phyloP scores from a whole-genome alignment of 257 asterid species.

The Striga asiatica region DNA sequence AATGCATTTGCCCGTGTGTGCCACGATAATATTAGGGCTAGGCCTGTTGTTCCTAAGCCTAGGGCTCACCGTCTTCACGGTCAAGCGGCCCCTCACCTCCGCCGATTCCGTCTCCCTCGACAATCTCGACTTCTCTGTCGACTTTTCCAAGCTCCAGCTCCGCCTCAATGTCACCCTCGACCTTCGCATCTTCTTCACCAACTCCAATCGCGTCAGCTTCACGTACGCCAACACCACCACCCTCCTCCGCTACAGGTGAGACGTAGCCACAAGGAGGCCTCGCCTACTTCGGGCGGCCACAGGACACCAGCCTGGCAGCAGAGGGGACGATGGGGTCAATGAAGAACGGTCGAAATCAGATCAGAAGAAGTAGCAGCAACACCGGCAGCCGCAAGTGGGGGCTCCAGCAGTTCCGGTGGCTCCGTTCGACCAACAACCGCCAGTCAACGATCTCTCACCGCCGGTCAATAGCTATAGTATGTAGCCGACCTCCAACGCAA shows the following conservation, averaged over 20 bases:
- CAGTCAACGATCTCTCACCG: too few relatives aligned
- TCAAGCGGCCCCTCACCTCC: slow-evolving; percentile 41
- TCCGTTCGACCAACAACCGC: too few relatives aligned
- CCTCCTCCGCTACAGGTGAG: slow-evolving; percentile 38
- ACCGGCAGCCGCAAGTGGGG: too few relatives aligned
- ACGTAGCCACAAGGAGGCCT: too few relatives aligned
- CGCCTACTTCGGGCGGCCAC: too few relatives aligned
- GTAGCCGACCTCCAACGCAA: too few relatives aligned
- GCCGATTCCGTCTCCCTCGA: slow-evolving; percentile 36
- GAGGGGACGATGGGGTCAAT: too few relatives aligned
- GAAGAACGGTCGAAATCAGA: too few relatives aligned
- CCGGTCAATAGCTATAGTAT: too few relatives aligned
- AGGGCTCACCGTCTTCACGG: slow-evolving; percentile 69
- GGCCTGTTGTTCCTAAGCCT: slow-evolving; percentile 40
- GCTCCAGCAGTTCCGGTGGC: too few relatives aligned
- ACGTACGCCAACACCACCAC: slow-evolving; percentile 34
- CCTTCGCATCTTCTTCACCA: slow-evolving; percentile 28
- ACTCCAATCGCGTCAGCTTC: slow-evolving; percentile 70
- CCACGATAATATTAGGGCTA: slow-evolving; percentile 19
- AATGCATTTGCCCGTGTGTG: slow-evolving; percentile 28
- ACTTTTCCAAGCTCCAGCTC: slow-evolving; percentile 24
- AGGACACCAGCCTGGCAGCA: too few relatives aligned
- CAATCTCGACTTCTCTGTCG: slow-evolving; percentile 30
- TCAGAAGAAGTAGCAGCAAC: too few relatives aligned
- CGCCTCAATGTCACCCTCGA: slow-evolving; percentile 42